A percentile compares a stretch with the other conserved stretches of the same genome.
phyloP scores from a whole-genome alignment of 2,329 filamentous ascomycete genomes.

The Gaeumannomyces sp. region DNA sequence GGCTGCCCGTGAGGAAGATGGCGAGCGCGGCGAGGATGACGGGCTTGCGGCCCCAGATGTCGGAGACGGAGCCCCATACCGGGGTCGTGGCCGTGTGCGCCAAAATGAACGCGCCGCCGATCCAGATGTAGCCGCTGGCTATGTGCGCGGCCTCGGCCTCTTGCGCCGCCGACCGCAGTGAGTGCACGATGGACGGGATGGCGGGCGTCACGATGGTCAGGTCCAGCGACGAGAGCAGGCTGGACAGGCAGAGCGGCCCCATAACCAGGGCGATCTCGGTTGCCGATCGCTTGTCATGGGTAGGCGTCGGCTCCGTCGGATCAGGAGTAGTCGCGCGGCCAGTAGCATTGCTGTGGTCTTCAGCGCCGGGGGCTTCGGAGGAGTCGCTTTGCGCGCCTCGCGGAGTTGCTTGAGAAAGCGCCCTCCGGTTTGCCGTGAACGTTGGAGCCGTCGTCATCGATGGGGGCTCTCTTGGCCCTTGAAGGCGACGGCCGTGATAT shows the following conservation, averaged over 20 bases:
- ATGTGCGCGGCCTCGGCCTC: too few species aligned
- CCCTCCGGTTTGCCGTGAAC: background rate
- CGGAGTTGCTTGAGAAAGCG: background rate
- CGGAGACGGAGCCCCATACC: constrained; percentile 61
- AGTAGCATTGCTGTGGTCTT: too few species aligned
- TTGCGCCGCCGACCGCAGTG: constrained; percentile 54
- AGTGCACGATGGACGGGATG: constrained; percentile 56
- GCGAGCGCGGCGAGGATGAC: constrained; percentile 43
- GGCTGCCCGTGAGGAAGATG: constrained; percentile 49
- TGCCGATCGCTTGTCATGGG: too few species aligned
- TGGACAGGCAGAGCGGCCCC: constrained; percentile 10
- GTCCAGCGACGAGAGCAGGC: constrained; percentile 49
- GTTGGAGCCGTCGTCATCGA: background rate
- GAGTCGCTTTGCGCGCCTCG: background rate
- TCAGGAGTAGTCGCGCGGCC: too few species aligned
- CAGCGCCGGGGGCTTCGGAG: background rate
- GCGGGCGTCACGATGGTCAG: constrained; percentile 61
- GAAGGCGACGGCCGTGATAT: background rate
- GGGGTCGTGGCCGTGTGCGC: constrained; percentile 61
- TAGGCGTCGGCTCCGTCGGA: too few species aligned
- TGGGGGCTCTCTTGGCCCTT: background rate
- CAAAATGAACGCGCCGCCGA: constrained; percentile 68
- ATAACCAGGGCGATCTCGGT: constrained; percentile 4
- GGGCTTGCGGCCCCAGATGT: constrained; percentile 54
- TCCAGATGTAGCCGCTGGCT: constrained; percentile 62